Percentiles rank a stretch among this genome's conserved stretches.
Conservation (phyloP, 164 flowering plant genomes). For the Cinnamomum micranthum region DNA sequence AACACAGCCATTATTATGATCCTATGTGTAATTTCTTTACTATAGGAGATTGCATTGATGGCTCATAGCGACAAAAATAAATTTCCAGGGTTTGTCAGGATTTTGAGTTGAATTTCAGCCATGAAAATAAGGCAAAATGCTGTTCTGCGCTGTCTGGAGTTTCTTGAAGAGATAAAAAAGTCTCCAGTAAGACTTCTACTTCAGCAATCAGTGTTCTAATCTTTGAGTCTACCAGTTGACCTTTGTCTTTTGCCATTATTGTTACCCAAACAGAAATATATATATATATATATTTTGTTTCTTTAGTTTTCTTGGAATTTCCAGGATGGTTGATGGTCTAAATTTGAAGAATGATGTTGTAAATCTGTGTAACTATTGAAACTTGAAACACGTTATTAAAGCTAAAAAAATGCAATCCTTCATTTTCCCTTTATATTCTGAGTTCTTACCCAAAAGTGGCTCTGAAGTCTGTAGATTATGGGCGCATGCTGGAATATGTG, state of each 20-base stretch:
- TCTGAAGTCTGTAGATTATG: slow-evolving; percentile 99
- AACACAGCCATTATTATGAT: background rate
- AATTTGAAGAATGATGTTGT: background rate
- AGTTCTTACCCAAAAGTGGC: slow-evolving; percentile 61
- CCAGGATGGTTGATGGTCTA: background rate
- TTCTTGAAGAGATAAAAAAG: slow-evolving; percentile 95
- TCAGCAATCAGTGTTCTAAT: background rate
- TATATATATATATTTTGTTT: no score
- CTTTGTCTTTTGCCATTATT: background rate
- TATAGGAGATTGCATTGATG: background rate
- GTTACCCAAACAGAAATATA: background rate
- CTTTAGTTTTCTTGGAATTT: background rate
- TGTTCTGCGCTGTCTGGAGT: slow-evolving; percentile 96
- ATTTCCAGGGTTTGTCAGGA: slow-evolving; percentile 88
- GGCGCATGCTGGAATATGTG: slow-evolving; percentile 98
- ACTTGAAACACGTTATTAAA: background rate
- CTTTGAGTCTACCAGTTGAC: background rate
- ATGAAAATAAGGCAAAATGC: slow-evolving; percentile 98
- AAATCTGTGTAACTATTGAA: background rate
- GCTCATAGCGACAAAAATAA: background rate
- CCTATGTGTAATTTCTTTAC: background rate
- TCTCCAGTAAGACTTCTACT: slow-evolving; percentile 73
- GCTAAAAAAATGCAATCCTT: background rate
- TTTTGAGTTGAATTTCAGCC: slow-evolving; percentile 96
- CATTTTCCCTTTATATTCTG: slow-evolving; percentile 30